Evolutionary conservation across 768 basidiomycete genomes (phyloP).

Genomic region (Kondoa subrosea): DNA sequence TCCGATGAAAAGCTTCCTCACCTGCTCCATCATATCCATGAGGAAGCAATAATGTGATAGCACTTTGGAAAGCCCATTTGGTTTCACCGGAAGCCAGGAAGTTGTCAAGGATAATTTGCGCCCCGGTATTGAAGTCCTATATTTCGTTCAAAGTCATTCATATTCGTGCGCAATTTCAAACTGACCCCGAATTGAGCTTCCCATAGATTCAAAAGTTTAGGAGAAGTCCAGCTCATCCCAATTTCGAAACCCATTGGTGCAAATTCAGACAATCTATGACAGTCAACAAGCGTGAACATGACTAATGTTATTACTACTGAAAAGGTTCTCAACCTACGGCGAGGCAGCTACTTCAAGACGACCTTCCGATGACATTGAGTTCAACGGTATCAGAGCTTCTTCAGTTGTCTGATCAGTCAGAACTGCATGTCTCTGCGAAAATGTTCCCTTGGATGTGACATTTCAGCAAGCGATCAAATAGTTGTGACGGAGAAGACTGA

Average conservation of each 20-base stretch:
- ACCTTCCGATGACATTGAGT: constrained; percentile 36
- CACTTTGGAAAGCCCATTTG: constrained; percentile 87
- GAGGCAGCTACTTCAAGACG: neutral
- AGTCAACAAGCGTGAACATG: no score
- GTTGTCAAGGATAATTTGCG: constrained; percentile 66
- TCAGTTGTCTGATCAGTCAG: constrained; percentile 75
- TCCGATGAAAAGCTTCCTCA: no score
- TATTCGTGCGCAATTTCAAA: neutral
- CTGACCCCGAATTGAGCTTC: constrained; percentile 48
- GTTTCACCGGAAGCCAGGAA: constrained; percentile 73
- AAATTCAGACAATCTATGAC: constrained; percentile 25
- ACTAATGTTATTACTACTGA: no score
- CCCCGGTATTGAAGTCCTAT: constrained; percentile 2
- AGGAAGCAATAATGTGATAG: constrained; percentile 64
- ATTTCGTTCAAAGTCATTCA: neutral
- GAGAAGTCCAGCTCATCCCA: constrained; percentile 74
- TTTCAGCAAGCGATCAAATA: neutral
- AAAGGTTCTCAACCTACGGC: no score
- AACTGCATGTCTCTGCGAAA: constrained; percentile 56
- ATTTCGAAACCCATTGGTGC: constrained; percentile 50
- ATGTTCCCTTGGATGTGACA: constrained; percentile 12
- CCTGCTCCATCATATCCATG: constrained; percentile 71
- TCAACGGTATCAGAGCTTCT: constrained; percentile 61
- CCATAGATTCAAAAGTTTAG: constrained; percentile 68
- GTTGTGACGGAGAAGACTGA: no score